phyloP scores from a whole-genome alignment of 2,329 filamentous ascomycete genomes.

The Cryphonectria naterciae region DNA sequence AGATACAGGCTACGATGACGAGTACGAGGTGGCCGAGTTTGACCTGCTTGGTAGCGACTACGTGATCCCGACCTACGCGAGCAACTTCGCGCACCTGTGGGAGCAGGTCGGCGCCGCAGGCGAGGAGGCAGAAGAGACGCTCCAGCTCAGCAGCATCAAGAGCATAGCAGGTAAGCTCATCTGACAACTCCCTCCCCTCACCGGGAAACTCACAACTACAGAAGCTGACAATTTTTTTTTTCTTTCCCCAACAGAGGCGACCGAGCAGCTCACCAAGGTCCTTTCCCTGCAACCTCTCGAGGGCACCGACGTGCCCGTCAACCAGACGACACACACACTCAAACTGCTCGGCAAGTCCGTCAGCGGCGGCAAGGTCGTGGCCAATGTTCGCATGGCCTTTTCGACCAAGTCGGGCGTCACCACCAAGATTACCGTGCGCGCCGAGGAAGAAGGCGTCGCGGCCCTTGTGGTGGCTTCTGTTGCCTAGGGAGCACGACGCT shows the following conservation, averaged over 20 bases:
- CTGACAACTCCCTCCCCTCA: not conserved
- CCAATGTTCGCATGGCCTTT: conserved; percentile 88
- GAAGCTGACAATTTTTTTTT: conserved; percentile 14
- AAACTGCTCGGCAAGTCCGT: conserved; percentile 97
- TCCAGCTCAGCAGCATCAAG: conserved; percentile 86
- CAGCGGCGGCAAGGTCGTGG: conserved; percentile 84
- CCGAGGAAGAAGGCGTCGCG: conserved; percentile 91
- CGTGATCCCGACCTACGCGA: conserved; percentile 88
- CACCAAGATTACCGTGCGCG: conserved; percentile 89
- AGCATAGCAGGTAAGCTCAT: conserved; percentile 78
- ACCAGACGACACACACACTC: conserved; percentile 87
- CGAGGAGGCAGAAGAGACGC: conserved; percentile 87
- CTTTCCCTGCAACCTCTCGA: conserved; percentile 93
- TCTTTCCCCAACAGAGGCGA: conserved; percentile 68
- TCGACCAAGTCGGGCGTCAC: conserved; percentile 92
- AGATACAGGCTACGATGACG: conserved; percentile 91
- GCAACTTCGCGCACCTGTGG: conserved; percentile 96
- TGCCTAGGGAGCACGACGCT: conserved; percentile 52
- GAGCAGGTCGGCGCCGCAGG: conserved; percentile 88
- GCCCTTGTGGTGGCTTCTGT: conserved; percentile 82
- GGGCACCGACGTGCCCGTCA: conserved; percentile 88
- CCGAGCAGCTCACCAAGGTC: conserved; percentile 83
- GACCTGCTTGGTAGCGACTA: conserved; percentile 93
- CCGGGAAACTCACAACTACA: not conserved
- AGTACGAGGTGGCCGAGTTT: conserved; percentile 95